Percentiles rank a stretch among this genome's conserved stretches.
phyloP scores from a whole-genome alignment of 257 asterid species.

The Euphrasia confusa region DNA sequence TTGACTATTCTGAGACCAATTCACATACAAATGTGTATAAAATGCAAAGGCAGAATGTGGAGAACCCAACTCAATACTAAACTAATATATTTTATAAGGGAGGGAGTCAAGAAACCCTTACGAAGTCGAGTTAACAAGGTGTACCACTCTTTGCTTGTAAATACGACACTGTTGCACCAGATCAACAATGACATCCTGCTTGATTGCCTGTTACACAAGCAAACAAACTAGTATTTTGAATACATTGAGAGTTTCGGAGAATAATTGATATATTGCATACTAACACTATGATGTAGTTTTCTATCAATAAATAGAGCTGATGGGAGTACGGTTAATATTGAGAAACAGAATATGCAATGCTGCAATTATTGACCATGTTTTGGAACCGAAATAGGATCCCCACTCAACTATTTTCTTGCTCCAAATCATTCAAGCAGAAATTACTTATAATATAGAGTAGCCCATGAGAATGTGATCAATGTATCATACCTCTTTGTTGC shows the following conservation, averaged over 20 bases:
- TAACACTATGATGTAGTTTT: not conserved
- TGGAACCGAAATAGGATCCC: not conserved
- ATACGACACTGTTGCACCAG: conserved; percentile 95
- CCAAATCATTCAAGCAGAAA: conserved; percentile 20
- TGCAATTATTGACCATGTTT: conserved; percentile 10
- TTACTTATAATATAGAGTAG: not conserved
- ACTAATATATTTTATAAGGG: conserved; percentile 14
- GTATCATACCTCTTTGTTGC: conserved; percentile 75
- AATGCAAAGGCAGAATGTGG: conserved; percentile 4
- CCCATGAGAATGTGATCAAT: conserved; percentile 10
- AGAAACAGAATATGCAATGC: conserved; percentile 2
- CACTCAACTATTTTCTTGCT: not conserved
- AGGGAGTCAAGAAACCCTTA: conserved; percentile 45
- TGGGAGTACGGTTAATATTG: conserved; percentile 13
- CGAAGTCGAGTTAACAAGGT: conserved; percentile 96
- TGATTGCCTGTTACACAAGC: conserved; percentile 55
- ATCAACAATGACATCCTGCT: conserved; percentile 95
- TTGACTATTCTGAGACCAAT: not conserved
- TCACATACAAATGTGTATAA: not conserved
- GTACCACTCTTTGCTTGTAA: conserved; percentile 93
- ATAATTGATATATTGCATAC: not conserved
- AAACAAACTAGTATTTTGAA: conserved; percentile 10
- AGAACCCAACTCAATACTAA: conserved; percentile 16
- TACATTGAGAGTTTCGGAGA: not conserved
- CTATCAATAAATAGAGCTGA: conserved; percentile 11